Evolutionary conservation across 2,329 filamentous ascomycete species (phyloP).

Genomic region (Pyrenochaeta sp.): DNA sequence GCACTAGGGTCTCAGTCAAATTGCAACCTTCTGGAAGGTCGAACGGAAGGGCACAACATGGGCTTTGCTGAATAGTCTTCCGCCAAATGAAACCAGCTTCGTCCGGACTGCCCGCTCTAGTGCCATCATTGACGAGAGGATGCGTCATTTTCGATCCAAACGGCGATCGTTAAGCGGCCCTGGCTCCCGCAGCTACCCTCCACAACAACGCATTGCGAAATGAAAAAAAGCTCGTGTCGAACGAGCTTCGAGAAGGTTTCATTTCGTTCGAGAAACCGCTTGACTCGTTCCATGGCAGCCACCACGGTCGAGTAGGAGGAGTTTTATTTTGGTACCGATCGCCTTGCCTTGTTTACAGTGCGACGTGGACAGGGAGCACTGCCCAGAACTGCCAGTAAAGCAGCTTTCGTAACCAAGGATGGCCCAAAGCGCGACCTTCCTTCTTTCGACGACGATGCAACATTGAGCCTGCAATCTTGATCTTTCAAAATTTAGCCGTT

Average conservation of each 20-base stretch:
- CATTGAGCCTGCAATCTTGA: conserved; percentile 18
- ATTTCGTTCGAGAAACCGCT: conserved; percentile 26
- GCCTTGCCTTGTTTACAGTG: background rate
- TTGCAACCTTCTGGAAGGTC: conserved; percentile 29
- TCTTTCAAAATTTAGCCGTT: conserved; percentile 27
- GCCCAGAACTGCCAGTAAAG: background rate
- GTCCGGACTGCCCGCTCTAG: conserved; percentile 26
- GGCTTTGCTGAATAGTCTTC: conserved; percentile 18
- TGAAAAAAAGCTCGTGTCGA: conserved; percentile 31
- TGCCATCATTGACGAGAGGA: conserved; percentile 17
- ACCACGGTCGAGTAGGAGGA: conserved; percentile 3
- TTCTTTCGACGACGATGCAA: conserved; percentile 16
- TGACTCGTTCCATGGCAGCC: conserved; percentile 9
- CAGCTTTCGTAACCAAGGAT: conserved; percentile 12
- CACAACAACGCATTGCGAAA: conserved; percentile 25
- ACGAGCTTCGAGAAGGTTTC: conserved; percentile 44
- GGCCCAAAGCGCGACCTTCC: conserved; percentile 22
- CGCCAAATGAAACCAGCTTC: conserved; percentile 45
- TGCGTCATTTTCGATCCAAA: conserved; percentile 41
- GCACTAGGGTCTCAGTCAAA: background rate
- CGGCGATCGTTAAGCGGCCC: conserved; percentile 42
- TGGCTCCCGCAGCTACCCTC: conserved; percentile 22
- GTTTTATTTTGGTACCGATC: background rate
- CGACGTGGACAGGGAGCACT: background rate
- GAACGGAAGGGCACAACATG: conserved; percentile 14